Evolutionary conservation across 2,329 filamentous ascomycete species (phyloP), one percentile per base, ranked within the genome.

Genomic region (Diaporthe caulivora): DNA sequence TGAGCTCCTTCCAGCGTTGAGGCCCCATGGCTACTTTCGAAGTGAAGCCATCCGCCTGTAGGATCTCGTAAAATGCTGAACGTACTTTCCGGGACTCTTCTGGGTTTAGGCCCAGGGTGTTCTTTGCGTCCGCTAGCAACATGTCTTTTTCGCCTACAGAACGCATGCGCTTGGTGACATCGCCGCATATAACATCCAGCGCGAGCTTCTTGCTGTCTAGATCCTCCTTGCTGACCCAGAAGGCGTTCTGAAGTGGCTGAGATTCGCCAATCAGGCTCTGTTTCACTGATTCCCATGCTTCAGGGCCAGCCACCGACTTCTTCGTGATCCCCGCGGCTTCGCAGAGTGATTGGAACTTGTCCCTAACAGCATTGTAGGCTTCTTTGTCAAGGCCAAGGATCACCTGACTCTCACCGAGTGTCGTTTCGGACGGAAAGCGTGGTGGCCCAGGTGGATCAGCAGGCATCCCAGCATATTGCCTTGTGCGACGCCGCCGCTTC

Each of bases 391-490:
- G 85, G 49, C 84, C 86, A 37, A 97, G 85, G 74, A 92, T 92
- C 17, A 87, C 87, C 79, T 95, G 94, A 79, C 92, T 92, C 82
- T 96, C 93, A 76, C 94, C 92, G 73, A 97, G 89, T 0, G 94
- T 95, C 17, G 93, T 95, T 81, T 97, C 94, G 0, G 94, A 96
- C 1, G 93, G 93, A 76, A 95, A 97, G 29, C 94, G 90, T 18
- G 92, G 91, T 26, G 92, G 90, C 6, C 91, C 90, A 1, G 91
- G 88, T 9, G 90, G 90, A 79, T 94, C 92, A 49, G 92, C 88
- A 18, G 92, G 90, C 34, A 93, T 81, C 2, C 92, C 91, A 54
- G 89, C 91, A 86, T 91, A 93, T n/a, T 89, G 89, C 77, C 90
- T 88, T 70, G 91, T 92, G 60, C 92, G 88, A 75, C 92, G 90